These are phyloP conservation scores for Thalassiosira sp. DNA, from an alignment of 352 stramenopile species.

Conservation along the genomic window DNA sequence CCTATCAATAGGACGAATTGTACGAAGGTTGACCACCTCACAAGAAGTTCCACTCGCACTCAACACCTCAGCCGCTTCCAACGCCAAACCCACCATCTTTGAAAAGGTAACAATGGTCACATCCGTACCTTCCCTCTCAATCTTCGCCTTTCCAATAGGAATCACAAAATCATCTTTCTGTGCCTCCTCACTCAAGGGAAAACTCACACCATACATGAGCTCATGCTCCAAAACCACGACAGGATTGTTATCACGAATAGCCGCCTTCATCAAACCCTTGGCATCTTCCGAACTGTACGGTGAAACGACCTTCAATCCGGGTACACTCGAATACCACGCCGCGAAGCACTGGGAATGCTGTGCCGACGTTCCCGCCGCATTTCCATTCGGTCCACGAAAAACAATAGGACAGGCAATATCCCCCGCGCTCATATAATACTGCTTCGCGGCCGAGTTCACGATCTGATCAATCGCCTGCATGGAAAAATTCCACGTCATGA, in stretches of 20 bases:
- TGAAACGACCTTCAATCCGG: slow-evolving; percentile 97
- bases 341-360: slow-evolving; percentile 99
- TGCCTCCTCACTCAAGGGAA: slow-evolving; percentile 96
- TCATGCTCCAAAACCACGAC: slow-evolving; percentile 99
- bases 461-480: slow-evolving; percentile 99
- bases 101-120: slow-evolving; percentile 98
- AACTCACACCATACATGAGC: slow-evolving; percentile 96
- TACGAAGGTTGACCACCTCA: slow-evolving; percentile 95
- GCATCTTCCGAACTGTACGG: slow-evolving; percentile 97
- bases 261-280: slow-evolving; percentile 98
- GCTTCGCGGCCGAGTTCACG: slow-evolving; percentile 99
- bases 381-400: slow-evolving; percentile 98
- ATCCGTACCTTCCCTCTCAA: slow-evolving; percentile 95
- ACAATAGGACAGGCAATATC: slow-evolving; percentile 98
- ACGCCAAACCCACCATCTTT: slow-evolving; percentile 93
- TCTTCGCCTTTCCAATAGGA: slow-evolving; percentile 98
- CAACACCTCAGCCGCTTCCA: slow-evolving; percentile 94
- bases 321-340: slow-evolving; percentile 96
- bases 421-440: slow-evolving; percentile 99
- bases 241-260: slow-evolving; percentile 99
- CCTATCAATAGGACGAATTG: slow-evolving; percentile 95
- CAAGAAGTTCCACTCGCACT: slow-evolving; percentile 92
- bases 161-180: slow-evolving; percentile 97
- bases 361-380: slow-evolving; percentile 94
- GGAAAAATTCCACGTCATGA: slow-evolving; percentile 99